Evolutionary conservation across 192 early-diverging fungal species (phyloP), one percentile per base, ranked within the genome.

Genomic region (Coemansia sp.): DNA sequence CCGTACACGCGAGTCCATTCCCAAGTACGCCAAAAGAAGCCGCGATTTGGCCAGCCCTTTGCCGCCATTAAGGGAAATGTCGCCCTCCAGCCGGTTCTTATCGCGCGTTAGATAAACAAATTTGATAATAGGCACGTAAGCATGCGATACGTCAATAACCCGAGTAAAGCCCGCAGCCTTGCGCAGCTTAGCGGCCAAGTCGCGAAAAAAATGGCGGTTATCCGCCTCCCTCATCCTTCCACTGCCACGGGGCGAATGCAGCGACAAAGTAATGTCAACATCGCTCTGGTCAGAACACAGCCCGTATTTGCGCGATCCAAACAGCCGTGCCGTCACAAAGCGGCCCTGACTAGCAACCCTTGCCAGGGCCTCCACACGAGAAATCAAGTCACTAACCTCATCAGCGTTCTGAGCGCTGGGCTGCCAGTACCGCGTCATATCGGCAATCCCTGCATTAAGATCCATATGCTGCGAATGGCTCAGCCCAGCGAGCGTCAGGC

Each of bases 91-190:
- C 18, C 46, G 31, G 14, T 10, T 11, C 16, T 43, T n/a, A 2
- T 7, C 21, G 16, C 11, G 38, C 3, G 33, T 38, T 21, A 26
- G 11, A 50, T 66, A 76, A 2, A 23, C 31, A 34, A 81, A 81
- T 61, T 76, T 81, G 53, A 76, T 60, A 4, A 81, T 81, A 5
- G 78, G 78, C 28, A 76, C 73, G 9, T 60, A 62, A 10, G 78
- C 70, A 20, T 63, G 59, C 16, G 24, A 13, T 3, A 81, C 31
- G 37, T 65, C 57, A 5, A 76, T 13, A 1, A 70, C 57, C 9
- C 14, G 37, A 4, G 9, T 3, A 50, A 71, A 77, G 21, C 63
- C 66, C 1, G 13, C 0, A 3, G 18, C 13, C 10, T 14, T 10
- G 5, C 43, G 40, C 53, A 76, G 26, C 20, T 23, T 34, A 0